phyloP scores from a whole-genome alignment of 2,329 filamentous ascomycete species.

The Xylaria sp. region DNA sequence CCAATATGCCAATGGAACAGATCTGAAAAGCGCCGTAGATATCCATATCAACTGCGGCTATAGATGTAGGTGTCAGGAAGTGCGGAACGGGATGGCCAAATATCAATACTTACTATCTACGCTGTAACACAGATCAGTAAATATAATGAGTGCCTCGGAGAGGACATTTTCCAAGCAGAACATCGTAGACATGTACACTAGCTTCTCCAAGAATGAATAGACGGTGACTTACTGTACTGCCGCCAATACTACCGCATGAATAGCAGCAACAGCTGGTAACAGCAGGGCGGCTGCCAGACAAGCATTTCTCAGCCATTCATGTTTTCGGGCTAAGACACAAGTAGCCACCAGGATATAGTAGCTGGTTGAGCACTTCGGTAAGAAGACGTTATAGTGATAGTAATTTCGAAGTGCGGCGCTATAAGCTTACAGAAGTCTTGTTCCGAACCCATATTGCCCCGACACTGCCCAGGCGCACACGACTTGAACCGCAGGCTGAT shows the following conservation, averaged over 20 bases:
- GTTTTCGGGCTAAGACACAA: constrained; percentile 70
- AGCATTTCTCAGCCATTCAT: constrained; percentile 70
- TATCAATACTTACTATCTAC: constrained; percentile 59
- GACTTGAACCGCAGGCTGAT: constrained; percentile 46
- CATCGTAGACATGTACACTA: background rate
- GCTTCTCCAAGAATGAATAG: too few species aligned
- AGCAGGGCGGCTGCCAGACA: constrained; percentile 71
- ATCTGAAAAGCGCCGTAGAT: constrained; percentile 75
- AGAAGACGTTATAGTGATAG: constrained; percentile 17
- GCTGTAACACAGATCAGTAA: constrained; percentile 26
- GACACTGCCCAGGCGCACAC: constrained; percentile 57
- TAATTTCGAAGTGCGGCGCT: background rate
- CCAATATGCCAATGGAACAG: constrained; percentile 72
- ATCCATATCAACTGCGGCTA: constrained; percentile 74
- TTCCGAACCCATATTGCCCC: constrained; percentile 55
- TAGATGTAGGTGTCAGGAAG: constrained; percentile 12
- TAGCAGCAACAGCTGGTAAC: constrained; percentile 70
- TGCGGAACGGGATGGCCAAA: constrained; percentile 9
- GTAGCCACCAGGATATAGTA: constrained; percentile 73
- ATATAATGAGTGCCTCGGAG: background rate
- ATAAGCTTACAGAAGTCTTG: constrained; percentile 52
- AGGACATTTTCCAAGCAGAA: background rate
- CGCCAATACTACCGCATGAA: constrained; percentile 71
- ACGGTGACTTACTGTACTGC: constrained; percentile 56
- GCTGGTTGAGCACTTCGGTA: constrained; percentile 43